Conservation (phyloP, 2,329 filamentous ascomycete species). For the Ophiostoma triangulosporum region DNA sequence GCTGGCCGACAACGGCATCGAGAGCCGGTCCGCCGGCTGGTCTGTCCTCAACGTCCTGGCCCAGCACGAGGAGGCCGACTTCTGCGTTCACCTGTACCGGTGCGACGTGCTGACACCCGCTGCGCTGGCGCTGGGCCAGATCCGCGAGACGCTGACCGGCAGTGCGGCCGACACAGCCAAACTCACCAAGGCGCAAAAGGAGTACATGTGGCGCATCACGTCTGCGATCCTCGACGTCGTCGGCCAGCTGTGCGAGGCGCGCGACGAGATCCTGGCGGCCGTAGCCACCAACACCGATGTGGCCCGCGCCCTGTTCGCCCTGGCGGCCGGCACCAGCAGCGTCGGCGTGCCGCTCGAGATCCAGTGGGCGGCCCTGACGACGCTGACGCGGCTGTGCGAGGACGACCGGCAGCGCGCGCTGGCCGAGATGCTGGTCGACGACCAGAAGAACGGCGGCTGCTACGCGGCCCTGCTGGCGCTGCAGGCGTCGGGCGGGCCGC, state of each 20-base stretch:
- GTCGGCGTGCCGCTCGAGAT: constrained; percentile 25
- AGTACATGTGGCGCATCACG: constrained; percentile 39
- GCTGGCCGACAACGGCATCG: constrained; percentile 46
- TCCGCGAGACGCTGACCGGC: constrained; percentile 24
- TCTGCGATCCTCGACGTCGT: constrained; percentile 40
- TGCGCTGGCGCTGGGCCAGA: constrained; percentile 39
- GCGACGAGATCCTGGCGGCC: constrained; percentile 45
- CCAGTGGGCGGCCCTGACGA: constrained; percentile 36
- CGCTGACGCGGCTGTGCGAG: constrained; percentile 45
- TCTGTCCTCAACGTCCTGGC: constrained; percentile 48
- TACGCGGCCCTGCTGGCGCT: constrained; percentile 37
- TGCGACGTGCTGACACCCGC: constrained; percentile 48
- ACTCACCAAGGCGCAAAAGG: constrained; percentile 38
- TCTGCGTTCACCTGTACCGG: constrained; percentile 51
- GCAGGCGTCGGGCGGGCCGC: constrained; percentile 32
- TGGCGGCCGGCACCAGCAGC: constrained; percentile 25
- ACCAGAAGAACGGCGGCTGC: constrained; percentile 25
- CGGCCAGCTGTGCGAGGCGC: constrained; percentile 41
- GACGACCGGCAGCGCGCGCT: constrained; percentile 36
- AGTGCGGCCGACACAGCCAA: constrained; percentile 18
- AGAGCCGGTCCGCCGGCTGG: constrained; percentile 55
- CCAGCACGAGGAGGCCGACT: constrained; percentile 51
- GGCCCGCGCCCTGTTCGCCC: constrained; percentile 39
- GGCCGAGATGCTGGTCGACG: constrained; percentile 39
- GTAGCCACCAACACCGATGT: constrained; percentile 37